phyloP scores from a whole-genome alignment of 257 asterid species.

The Salvia rosmarinus region DNA sequence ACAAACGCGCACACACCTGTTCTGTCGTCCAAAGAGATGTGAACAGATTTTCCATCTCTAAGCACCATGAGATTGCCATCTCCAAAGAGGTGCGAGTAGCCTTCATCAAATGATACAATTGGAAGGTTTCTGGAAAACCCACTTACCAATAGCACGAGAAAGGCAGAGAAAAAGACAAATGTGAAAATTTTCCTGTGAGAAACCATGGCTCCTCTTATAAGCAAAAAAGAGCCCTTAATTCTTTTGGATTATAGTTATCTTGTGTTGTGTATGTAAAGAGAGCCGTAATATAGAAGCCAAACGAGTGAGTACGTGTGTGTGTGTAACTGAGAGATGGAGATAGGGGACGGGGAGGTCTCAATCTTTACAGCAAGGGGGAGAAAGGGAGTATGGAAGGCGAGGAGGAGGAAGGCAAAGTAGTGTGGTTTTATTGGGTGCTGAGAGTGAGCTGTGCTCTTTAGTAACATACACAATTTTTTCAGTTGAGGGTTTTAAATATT shows the following conservation, averaged over 20 bases:
- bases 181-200: conserved; percentile 32
- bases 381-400: conserved; percentile 6
- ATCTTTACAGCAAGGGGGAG: conserved; percentile 39
- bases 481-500: conserved; percentile 7
- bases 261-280: conserved; percentile 30
- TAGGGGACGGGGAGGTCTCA: conserved; percentile 33
- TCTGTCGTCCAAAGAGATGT: conserved; percentile 71
- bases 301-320: conserved; percentile 21
- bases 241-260: conserved; percentile 1
- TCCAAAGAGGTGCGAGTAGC: conserved; percentile 84
- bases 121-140: conserved; percentile 74
- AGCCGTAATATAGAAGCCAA: conserved; percentile 43
- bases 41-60: conserved; percentile 74
- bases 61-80: conserved; percentile 76
- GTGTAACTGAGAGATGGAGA: conserved; percentile 1
- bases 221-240: conserved; percentile 3
- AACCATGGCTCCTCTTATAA: conserved; percentile 39
- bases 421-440: conserved; percentile 61
- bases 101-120: conserved; percentile 77
- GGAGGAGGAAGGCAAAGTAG: conserved; percentile 37
- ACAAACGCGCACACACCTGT: conserved; percentile 50
- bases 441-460: conserved; percentile 43
- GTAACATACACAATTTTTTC: conserved; percentile 14
- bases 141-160: conserved; percentile 41
- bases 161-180: conserved; percentile 37